phyloP scores from a whole-genome alignment of 768 basidiomycete species.

The Suillus sp. region DNA sequence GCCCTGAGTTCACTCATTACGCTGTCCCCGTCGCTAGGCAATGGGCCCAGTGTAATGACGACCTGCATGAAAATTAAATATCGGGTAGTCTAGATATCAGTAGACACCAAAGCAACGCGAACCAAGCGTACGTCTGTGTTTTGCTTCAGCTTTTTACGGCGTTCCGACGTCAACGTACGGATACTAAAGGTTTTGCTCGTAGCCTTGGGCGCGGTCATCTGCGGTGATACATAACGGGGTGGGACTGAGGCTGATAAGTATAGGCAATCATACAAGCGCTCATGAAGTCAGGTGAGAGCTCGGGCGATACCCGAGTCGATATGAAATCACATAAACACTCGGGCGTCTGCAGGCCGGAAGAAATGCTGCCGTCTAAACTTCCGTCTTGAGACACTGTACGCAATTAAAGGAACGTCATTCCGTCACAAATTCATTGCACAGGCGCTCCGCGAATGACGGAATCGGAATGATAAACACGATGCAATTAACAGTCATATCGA shows the following conservation, averaged over 20 bases:
- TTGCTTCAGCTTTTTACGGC: not conserved
- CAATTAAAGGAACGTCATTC: not conserved
- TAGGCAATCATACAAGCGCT: conserved; percentile 1
- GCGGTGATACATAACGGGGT: not conserved
- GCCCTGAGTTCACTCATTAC: not conserved
- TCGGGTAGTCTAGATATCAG: not conserved
- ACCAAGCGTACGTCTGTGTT: not conserved
- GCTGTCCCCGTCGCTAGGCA: not conserved
- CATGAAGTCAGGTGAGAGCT: not conserved
- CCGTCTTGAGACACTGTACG: not conserved
- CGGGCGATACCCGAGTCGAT: not conserved
- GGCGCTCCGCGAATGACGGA: not conserved
- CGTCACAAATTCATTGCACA: not conserved
- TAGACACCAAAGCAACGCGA: not conserved
- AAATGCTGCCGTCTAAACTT: not conserved
- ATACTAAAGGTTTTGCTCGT: not conserved
- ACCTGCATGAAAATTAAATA: not conserved
- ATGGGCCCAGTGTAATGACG: not conserved
- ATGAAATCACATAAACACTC: not conserved
- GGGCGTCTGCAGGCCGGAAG: not conserved
- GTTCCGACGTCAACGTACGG: not conserved
- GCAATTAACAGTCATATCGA: not conserved
- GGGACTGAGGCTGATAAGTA: not conserved
- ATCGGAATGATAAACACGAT: not conserved
- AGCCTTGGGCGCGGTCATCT: not conserved